Evolutionary conservation across 306 rosid genomes (phyloP).

Genomic region (Malus fusca): DNA sequence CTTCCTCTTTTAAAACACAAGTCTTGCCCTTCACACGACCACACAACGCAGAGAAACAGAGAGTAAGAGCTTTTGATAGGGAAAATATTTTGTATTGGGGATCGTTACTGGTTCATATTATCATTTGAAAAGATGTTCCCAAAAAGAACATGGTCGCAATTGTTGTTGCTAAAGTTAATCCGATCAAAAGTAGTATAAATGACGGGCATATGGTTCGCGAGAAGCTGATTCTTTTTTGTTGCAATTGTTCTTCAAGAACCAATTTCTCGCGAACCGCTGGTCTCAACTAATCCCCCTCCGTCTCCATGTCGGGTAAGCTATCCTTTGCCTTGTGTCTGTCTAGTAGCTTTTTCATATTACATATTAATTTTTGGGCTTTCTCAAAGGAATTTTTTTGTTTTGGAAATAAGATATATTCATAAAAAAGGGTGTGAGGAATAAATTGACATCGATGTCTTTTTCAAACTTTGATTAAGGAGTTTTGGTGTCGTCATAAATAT

Average conservation of each 20-base stretch:
- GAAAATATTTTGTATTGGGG: background rate
- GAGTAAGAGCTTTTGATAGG: background rate
- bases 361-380: background rate
- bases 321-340: background rate
- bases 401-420: too few relatives aligned
- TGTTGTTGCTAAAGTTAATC: background rate
- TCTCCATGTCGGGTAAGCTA: conserved; percentile 2
- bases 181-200: too few relatives aligned
- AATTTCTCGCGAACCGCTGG: background rate
- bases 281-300: background rate
- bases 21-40: background rate
- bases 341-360: background rate
- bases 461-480: too few relatives aligned
- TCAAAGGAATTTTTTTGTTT: background rate
- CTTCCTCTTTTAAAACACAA: background rate
- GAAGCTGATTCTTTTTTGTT: too few relatives aligned
- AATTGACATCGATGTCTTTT: too few relatives aligned
- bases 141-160: background rate
- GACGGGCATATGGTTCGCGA: too few relatives aligned
- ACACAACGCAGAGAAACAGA: background rate
- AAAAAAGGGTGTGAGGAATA: too few relatives aligned
- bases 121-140: background rate
- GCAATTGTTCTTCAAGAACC: background rate
- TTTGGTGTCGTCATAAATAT: too few relatives aligned
- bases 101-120: background rate